A percentile compares a stretch with the other conserved stretches of the same genome.
phyloP scores from a whole-genome alignment of 768 basidiomycete genomes.

The Stropharia rugosoannulata region DNA sequence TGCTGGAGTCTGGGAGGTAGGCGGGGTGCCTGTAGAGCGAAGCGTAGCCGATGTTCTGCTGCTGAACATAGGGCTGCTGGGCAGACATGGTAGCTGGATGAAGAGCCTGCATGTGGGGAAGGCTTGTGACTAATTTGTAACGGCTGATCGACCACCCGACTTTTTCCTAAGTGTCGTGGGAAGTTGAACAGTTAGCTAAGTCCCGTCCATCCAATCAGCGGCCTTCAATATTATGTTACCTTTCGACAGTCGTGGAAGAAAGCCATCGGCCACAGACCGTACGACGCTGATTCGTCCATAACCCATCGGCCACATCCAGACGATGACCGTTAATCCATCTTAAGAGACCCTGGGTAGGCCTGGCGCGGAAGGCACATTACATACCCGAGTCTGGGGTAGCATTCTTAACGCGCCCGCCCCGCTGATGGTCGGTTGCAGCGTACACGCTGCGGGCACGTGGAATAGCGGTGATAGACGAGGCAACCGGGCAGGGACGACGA shows the following conservation, averaged over 20 bases:
- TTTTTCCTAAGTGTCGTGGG: constrained; percentile 28
- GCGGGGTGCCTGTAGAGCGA: constrained; percentile 13
- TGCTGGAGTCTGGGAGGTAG: constrained; percentile 7
- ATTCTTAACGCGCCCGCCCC: too few relatives aligned
- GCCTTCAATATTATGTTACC: neutral
- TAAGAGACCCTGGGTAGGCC: too few relatives aligned
- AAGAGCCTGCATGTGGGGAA: constrained; percentile 16
- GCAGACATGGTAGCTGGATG: constrained; percentile 13
- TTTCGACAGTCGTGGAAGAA: constrained; percentile 1
- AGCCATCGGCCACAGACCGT: neutral
- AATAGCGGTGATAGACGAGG: too few relatives aligned
- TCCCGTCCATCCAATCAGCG: neutral
- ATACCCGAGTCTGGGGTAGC: constrained; percentile 1
- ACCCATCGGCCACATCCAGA: too few relatives aligned
- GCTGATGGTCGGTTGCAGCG: neutral
- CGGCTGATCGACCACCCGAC: constrained; percentile 23
- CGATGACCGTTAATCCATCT: too few relatives aligned
- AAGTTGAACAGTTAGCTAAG: constrained; percentile 1
- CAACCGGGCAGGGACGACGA: too few relatives aligned
- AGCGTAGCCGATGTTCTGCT: constrained; percentile 10
- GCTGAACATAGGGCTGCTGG: constrained; percentile 16
- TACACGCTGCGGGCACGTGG: neutral
- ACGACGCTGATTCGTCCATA: too few relatives aligned
- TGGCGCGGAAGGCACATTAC: neutral
- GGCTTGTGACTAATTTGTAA: constrained; percentile 20